Percentiles rank a stretch among this genome's conserved stretches.
These are phyloP conservation scores for Colletotrichum lini DNA, from an alignment of 2,329 filamentous ascomycete species.

Conservation along the genomic window DNA sequence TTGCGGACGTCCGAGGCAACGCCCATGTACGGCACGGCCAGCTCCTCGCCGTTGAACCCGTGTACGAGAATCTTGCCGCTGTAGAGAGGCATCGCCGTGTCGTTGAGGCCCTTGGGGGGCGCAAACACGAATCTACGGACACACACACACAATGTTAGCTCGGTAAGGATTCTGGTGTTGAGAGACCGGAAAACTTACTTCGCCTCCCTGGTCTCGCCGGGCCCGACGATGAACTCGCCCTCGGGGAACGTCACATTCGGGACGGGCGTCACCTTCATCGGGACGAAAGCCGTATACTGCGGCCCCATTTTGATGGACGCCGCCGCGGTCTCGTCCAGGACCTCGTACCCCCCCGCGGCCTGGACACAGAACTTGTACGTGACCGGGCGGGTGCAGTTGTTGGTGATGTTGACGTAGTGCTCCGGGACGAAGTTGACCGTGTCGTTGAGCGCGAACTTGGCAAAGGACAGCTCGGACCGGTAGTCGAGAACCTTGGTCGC, in stretches of 20 bases:
- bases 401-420: conserved; percentile 58
- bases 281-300: background rate
- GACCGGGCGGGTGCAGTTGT: conserved; percentile 54
- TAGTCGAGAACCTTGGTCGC: conserved; percentile 61
- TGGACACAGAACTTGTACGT: conserved; percentile 59
- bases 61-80: conserved; percentile 60
- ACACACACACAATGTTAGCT: background rate
- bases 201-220: conserved; percentile 47
- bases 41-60: conserved; percentile 56
- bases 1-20: conserved; percentile 23
- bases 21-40: conserved; percentile 58
- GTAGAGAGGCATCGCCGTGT: conserved; percentile 57
- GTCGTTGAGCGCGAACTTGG: conserved; percentile 65
- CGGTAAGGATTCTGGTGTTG: background rate
- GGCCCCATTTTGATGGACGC: conserved; percentile 30
- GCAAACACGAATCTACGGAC: conserved; percentile 46
- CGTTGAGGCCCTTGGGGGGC: conserved; percentile 45
- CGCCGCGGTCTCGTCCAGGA: background rate
- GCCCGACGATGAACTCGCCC: conserved; percentile 44
- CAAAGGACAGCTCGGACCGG: conserved; percentile 55
- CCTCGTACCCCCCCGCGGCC: conserved; percentile 46
- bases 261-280: conserved; percentile 1
- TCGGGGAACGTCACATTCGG: conserved; percentile 27
- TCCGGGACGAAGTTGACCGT: conserved; percentile 57
- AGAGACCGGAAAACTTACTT: background rate